Percentiles rank a stretch among this genome's conserved stretches.
Conservation (phyloP, 1,284 basidiomycete genomes). For the Cryptococcus sp. region DNA sequence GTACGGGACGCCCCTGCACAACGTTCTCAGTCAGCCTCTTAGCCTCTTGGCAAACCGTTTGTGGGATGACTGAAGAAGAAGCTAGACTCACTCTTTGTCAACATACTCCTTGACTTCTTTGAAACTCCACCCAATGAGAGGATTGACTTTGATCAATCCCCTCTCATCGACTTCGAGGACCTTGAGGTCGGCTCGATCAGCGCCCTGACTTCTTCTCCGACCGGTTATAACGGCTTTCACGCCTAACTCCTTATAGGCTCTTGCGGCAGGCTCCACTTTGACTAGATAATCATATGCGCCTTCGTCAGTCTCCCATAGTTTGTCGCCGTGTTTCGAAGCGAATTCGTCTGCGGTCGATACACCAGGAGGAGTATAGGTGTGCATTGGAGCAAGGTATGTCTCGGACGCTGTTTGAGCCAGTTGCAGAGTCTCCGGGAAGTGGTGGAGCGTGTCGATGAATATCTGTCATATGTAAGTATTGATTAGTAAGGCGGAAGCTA, state of each 20-base stretch:
- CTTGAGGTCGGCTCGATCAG: constrained; percentile 74
- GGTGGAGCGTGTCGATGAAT: constrained; percentile 95
- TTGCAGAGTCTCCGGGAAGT: constrained; percentile 89
- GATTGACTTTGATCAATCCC: constrained; percentile 92
- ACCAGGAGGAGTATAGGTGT: constrained; percentile 76
- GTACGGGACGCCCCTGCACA: constrained; percentile 68
- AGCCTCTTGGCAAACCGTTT: not conserved
- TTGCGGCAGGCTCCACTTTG: constrained; percentile 91
- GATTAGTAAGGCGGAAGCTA: not conserved
- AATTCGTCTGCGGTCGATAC: constrained; percentile 73
- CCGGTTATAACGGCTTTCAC: constrained; percentile 93
- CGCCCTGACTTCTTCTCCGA: constrained; percentile 87
- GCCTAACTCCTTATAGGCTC: constrained; percentile 78
- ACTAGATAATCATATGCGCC: constrained; percentile 87
- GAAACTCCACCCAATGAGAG: constrained; percentile 89
- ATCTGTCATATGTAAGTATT: constrained; percentile 55
- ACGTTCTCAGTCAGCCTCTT: not conserved
- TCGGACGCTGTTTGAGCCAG: constrained; percentile 77
- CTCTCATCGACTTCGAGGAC: constrained; percentile 91
- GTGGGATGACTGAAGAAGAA: not conserved
- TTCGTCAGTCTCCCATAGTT: constrained; percentile 88
- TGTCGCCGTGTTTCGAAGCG: constrained; percentile 75
- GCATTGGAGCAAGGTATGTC: constrained; percentile 71
- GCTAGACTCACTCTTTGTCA: constrained; percentile 61
- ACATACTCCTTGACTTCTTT: constrained; percentile 83